phyloP scores from a whole-genome alignment of 768 basidiomycete genomes.

The Trametes villosa region DNA sequence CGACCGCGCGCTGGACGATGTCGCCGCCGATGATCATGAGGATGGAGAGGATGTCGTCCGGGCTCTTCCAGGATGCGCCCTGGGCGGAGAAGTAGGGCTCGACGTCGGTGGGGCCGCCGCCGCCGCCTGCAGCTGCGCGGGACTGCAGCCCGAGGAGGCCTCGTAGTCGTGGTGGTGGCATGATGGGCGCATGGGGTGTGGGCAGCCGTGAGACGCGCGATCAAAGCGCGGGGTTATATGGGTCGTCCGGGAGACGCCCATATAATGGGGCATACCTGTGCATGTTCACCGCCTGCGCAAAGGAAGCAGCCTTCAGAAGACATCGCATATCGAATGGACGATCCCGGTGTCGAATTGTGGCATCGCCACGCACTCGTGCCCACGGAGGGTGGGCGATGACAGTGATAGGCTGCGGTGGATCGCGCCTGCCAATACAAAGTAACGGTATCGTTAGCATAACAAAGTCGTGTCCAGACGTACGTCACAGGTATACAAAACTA shows the following conservation, averaged over 20 bases:
- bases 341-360: no score
- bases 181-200: background rate
- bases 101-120: background rate
- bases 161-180: background rate
- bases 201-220: background rate
- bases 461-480: background rate
- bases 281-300: background rate
- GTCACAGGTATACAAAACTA: background rate
- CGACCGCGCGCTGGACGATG: conserved; percentile 37
- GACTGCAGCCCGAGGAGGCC: background rate
- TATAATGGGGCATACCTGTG: background rate
- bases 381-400: background rate
- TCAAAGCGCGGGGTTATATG: background rate
- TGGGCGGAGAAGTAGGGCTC: conserved; percentile 14
- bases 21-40: conserved; percentile 39
- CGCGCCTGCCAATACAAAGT: no score
- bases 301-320: no score
- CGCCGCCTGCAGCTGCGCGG: background rate
- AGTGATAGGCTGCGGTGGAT: no score
- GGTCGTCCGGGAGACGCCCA: background rate
- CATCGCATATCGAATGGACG: no score
- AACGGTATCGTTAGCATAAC: no score
- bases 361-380: no score
- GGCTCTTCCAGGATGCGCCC: conserved; percentile 29
- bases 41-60: conserved; percentile 33